Evolutionary conservation across 2,329 filamentous ascomycete species (phyloP), one percentile per base, ranked within the genome.

Genomic region (Xylariaceae sp.): DNA sequence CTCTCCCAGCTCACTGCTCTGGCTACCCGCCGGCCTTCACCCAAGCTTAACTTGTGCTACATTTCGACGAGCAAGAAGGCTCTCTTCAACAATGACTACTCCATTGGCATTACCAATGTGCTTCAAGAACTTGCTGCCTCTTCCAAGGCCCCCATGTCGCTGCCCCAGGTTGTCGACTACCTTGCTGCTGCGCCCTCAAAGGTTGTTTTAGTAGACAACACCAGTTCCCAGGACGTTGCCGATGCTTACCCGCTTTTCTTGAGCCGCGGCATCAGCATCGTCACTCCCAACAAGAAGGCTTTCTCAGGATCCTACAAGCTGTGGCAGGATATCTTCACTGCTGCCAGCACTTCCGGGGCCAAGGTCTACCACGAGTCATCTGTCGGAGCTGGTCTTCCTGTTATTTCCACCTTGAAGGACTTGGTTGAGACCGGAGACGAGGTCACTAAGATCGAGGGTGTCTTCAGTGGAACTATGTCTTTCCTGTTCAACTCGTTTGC

Each of bases 401-500:
- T 97, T 61, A 89, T 99, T 68, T 96, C 90, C 47, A 97, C 94
- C 0, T 79, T 99, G 64, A 92, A 92, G 71, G 94, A 99, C 69
- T 82, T 99, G n/a, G 84, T 97, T 23, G 88, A 92, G 64, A 99
- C 94, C 1, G 94, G 94, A 48, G 94, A 99, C 72, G 82, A 90
- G 72, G 88, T 99, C 4, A 91, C 84, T 57, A 92, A 88, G 77
- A 95, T 99, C 67, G 93, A 97, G 77, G 94, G 94, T 66, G 92
- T 99, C 55, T 97, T 99, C 78, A 96, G 90, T 62, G 94, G 94
- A 64, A 99, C 94, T 57, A 93, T 99, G 86, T 95, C 90, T 45
- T 99, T 97, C 81, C 82, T 99, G 47, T 97, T 99, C 85, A 97
- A 97, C 81, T 92, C 86, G 18, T 99, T 97, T 74, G 91, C 92